Evolutionary conservation across 305 asterid species (phyloP).

Genomic region (Withania somnifera): DNA sequence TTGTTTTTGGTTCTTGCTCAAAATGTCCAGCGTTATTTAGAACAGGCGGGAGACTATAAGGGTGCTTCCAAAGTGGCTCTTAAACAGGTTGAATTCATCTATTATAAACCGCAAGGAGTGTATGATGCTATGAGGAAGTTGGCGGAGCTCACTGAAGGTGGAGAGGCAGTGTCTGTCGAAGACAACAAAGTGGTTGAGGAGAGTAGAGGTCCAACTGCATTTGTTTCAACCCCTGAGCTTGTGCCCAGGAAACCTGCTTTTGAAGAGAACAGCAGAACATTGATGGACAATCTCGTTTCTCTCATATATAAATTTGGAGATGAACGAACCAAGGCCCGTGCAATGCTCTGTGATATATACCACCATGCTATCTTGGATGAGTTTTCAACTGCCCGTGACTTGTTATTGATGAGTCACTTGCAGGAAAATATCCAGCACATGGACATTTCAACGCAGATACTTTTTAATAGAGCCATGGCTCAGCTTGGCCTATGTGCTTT

Average conservation of each 20-base stretch:
- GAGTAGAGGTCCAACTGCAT: slow-evolving; percentile 46
- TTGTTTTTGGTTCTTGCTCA: slow-evolving; percentile 70
- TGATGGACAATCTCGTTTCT: slow-evolving; percentile 68
- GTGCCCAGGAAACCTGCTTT: slow-evolving; percentile 78
- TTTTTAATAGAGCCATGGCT: slow-evolving; percentile 89
- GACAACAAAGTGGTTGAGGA: slow-evolving; percentile 49
- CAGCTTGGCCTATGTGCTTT: slow-evolving; percentile 92
- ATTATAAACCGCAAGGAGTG: slow-evolving; percentile 93
- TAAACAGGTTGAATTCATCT: slow-evolving; percentile 74
- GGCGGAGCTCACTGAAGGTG: slow-evolving; percentile 49
- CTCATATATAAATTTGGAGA: slow-evolving; percentile 63
- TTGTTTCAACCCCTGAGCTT: slow-evolving; percentile 54
- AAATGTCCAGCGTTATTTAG: slow-evolving; percentile 76
- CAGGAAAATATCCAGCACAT: slow-evolving; percentile 90
- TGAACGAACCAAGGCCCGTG: slow-evolving; percentile 93
- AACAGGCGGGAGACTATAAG: slow-evolving; percentile 47
- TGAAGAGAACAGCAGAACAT: slow-evolving; percentile 60
- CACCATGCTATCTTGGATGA: slow-evolving; percentile 82
- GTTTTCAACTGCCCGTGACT: slow-evolving; percentile 74
- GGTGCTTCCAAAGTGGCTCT: slow-evolving; percentile 95
- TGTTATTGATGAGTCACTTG: slow-evolving; percentile 92
- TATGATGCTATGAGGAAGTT: slow-evolving; percentile 88
- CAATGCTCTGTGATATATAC: slow-evolving; percentile 96
- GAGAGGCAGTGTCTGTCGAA: slow-evolving; percentile 45
- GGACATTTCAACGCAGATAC: slow-evolving; percentile 95